These are phyloP conservation scores for Ascocoryne sarcoides DNA, from an alignment of 2,329 filamentous ascomycete species.

Conservation along the genomic window DNA sequence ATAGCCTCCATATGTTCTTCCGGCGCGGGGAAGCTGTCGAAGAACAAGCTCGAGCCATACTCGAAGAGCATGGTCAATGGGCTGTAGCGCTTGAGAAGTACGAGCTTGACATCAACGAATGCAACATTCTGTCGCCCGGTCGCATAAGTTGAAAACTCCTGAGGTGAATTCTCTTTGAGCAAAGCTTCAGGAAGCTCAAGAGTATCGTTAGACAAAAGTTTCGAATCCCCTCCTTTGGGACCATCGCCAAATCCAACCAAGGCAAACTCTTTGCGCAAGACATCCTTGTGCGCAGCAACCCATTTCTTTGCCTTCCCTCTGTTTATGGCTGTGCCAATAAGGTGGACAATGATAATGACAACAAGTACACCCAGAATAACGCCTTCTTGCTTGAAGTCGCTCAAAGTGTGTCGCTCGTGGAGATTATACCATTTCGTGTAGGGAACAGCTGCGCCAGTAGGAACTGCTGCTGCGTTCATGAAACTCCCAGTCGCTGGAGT, in stretches of 20 bases:
- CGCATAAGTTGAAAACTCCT: slow-evolving; percentile 80
- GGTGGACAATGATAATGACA: slow-evolving; percentile 67
- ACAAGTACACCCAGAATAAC: slow-evolving; percentile 69
- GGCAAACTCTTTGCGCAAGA: slow-evolving; percentile 74
- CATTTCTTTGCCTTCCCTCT: slow-evolving; percentile 71
- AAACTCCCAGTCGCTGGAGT: slow-evolving; percentile 36
- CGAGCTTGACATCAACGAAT: slow-evolving; percentile 65
- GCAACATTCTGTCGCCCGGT: slow-evolving; percentile 89
- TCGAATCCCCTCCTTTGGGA: slow-evolving; percentile 34
- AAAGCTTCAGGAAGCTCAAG: slow-evolving; percentile 43
- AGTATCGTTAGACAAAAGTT: slow-evolving; percentile 30
- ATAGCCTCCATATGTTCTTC: slow-evolving; percentile 67
- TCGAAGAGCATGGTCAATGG: slow-evolving; percentile 47
- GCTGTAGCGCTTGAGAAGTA: slow-evolving; percentile 25
- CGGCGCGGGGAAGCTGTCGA: slow-evolving; percentile 64
- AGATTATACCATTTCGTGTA: slow-evolving; percentile 97
- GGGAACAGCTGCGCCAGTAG: slow-evolving; percentile 45
- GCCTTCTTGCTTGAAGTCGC: slow-evolving; percentile 83
- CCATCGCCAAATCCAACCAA: slow-evolving; percentile 68
- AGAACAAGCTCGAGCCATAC: slow-evolving; percentile 61
- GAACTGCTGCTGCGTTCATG: slow-evolving; percentile 35
- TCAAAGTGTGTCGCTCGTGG: slow-evolving; percentile 77
- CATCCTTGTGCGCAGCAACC: slow-evolving; percentile 64
- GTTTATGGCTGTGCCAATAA: slow-evolving; percentile 75
- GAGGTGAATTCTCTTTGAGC: slow-evolving; percentile 78